Conservation (phyloP, 176 grass and related monocot genomes). For the Alloteropsis semialata region DNA sequence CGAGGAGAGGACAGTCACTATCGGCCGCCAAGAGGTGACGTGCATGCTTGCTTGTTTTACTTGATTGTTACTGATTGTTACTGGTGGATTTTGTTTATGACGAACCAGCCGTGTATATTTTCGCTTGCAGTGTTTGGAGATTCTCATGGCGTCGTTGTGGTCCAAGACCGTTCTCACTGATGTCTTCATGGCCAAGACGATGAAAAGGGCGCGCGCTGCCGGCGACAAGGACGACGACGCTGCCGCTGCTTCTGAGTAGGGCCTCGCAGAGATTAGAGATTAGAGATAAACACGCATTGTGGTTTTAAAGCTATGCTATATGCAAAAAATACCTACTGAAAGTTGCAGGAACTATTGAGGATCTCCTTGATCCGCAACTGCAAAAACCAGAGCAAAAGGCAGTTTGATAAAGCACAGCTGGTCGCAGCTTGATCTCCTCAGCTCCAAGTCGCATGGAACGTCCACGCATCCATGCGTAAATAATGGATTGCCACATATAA, state of each 20-base stretch:
- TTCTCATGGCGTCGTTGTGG: constrained; percentile 31
- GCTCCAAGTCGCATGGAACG: no score
- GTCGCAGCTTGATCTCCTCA: no score
- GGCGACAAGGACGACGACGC: background rate
- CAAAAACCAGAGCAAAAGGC: no score
- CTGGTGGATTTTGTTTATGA: background rate
- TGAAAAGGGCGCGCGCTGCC: background rate
- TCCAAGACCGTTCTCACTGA: constrained; percentile 45
- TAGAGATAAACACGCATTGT: background rate
- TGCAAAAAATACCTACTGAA: no score
- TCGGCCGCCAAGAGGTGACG: constrained; percentile 20
- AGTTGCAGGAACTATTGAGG: no score
- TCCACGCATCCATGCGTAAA: no score
- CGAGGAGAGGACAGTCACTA: constrained; percentile 24
- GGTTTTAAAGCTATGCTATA: no score
- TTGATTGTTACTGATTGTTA: background rate
- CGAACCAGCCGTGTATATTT: background rate
- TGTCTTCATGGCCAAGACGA: constrained; percentile 18
- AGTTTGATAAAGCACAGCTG: no score
- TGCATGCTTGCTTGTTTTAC: background rate
- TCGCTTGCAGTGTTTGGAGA: background rate
- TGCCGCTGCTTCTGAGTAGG: background rate
- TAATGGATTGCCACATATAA: no score
- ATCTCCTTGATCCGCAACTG: no score
- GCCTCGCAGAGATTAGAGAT: background rate